Base-by-base conservation (phyloP, 495 filamentous ascomycete species). In the Cercophora samala region DNA sequence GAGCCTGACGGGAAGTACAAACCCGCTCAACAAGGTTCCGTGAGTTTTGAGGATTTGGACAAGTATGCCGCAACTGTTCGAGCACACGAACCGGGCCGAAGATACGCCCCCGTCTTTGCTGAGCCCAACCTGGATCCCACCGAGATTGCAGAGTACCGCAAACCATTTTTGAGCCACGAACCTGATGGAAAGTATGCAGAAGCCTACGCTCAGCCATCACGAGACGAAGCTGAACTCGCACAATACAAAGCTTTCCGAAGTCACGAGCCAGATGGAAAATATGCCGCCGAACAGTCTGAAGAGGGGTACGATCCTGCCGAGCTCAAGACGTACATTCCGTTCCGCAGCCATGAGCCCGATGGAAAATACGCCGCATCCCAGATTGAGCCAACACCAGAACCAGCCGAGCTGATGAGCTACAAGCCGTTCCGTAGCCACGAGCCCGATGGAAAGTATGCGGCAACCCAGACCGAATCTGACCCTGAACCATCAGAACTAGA, bases 191-290 rank as follows among this genome's bases (percentile, higher is more conserved):
- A 68, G 63, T 69, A 68, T 23, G 66, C 69, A 5, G 52, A 60
- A 18, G 64, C 37, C 19, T 62, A 67, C 32, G 58, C 25, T 15
- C 62, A 67, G 17, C 24, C 58, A 2, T 66, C 70, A 3, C 22
- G 6, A 18, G 52, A 62, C 5, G 61, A 46, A 0, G 67, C 63
- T 8, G 76, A 78, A 24, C 53, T 79, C 21, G 71, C 64, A 9
- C 19, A 66, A 6, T 81, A 81, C 60, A 66, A 66, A 13, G 69
- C 79, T 5, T 75, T 79, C 53, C 72, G 73, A 17, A 72, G 70
- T 56, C 67, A 77, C 60, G 80, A 81, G 66, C 75, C 75, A 3
- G 70, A 74, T 25, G 71, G 71, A 11, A 73, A 70, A 56, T 74
- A 79, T 61, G 68, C 69, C 4, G 65, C 70, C 21, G 69, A 74